Base-by-base conservation (phyloP, 352 stramenopile species). In the Phytophthora sansomeana region DNA sequence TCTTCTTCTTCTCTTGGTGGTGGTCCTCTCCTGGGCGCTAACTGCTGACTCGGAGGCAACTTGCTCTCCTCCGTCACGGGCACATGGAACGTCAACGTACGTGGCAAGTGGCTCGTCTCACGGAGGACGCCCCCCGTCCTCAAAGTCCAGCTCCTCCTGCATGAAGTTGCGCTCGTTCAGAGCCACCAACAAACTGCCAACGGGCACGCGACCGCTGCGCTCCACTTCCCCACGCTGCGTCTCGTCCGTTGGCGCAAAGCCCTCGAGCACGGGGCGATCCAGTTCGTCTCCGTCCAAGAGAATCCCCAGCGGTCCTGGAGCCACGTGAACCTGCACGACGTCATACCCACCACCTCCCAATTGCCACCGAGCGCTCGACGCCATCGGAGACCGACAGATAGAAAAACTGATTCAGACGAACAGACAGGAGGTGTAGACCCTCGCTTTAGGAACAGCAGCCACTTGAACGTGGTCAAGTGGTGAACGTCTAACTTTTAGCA, bases 101-200 rank as follows among this genome's bases (percentile, higher is more conserved):
- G 77, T 19, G 63, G 56, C 19, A 81, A 11, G 24, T 81, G 68
- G 16, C 62, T 76, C 14, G 75, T 84, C 3, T 90, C 80, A 21
- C 80, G 71, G 42, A 95, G 67, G 21, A 93, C 69, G 6, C 59
- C 56, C 0, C 79, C 67, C 16, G 2, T 89, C 77, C 6, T 75
- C 32, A 13, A 92, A 67, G 36, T 69, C 60, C 41, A 87, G 53
- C 26, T 75, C 63, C 16, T 61, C 52, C 0, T 63, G 42, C 3
- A 83, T 44, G 4, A 92, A 76, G 26, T 93, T 67, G 43, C 72
- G 58, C 14, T 86, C 72, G 48, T 95, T 93, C n/a, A 95, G 70
- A 3, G 59, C 69, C 10, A 88, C 62, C 21, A 95, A 68, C 8
- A 92, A 65, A 35, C 72, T 84, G 10, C 85, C 83, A 0, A 63